Percentiles rank a stretch among this genome's conserved stretches.
Conservation (phyloP, 306 rosid genomes). For the Quercus robur region DNA sequence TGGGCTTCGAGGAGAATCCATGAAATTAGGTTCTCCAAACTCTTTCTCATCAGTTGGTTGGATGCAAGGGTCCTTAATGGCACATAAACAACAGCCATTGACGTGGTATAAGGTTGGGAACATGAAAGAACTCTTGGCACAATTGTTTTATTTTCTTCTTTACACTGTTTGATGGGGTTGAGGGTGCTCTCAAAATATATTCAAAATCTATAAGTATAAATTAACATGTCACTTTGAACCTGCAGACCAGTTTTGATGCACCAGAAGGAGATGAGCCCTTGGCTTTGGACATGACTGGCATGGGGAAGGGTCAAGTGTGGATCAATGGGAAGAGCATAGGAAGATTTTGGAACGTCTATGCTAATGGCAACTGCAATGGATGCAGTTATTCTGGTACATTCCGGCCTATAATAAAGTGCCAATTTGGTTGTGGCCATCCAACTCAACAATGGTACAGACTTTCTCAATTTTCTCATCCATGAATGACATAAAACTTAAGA, state of each 20-base stretch:
- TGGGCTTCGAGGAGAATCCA: constrained; percentile 48
- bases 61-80: constrained; percentile 36
- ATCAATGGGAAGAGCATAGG: constrained; percentile 80
- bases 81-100: constrained; percentile 52
- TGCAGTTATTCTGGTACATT: constrained; percentile 65
- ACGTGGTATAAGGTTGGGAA: constrained; percentile 54
- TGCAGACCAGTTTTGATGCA: constrained; percentile 52
- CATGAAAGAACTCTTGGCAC: neutral
- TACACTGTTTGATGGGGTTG: neutral
- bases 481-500: neutral
- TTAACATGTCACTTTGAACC: constrained; percentile 14
- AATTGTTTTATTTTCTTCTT: neutral
- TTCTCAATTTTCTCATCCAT: neutral
- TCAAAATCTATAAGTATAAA: neutral
- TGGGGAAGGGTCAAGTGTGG: constrained; percentile 93
- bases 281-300: constrained; percentile 76
- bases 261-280: constrained; percentile 73
- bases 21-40: constrained; percentile 41
- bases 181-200: neutral
- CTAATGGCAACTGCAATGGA: constrained; percentile 50
- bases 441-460: constrained; percentile 74
- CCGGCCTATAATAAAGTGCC: constrained; percentile 56
- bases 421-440: constrained; percentile 56
- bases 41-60: constrained; percentile 55
- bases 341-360: constrained; percentile 77